Evolutionary conservation across 768 basidiomycete species (phyloP), one percentile per base, ranked within the genome.

Genomic region (Podaxis carcinomalis): DNA sequence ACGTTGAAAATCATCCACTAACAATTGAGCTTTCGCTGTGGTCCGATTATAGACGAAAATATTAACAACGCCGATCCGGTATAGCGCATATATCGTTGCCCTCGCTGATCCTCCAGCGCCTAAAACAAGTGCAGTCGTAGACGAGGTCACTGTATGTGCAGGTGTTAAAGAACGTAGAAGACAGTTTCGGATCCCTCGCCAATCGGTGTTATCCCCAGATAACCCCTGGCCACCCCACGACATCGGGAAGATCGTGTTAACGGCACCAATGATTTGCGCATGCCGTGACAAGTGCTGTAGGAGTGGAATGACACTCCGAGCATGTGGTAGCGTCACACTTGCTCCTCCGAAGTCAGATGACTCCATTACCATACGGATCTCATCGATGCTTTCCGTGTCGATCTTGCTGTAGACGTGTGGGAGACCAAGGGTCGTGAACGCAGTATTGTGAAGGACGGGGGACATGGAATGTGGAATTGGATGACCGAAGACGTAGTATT

Each of bases 251-350:
- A 93, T 79, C 39, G 89, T 92, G 72, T 93, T 92, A 64, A 93
- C 88, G 0, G 91, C 91, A 1, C 91, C 91, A 61, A 93, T 89
- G 2, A 80, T 73, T 58, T 77, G 72, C 6, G 89, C 90, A 50
- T 88, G 80, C 2, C 80, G 80, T 1, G 89, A 87, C 37, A 92
- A 69, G 19, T 70, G 70, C 64, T 89, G 84, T 50, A 93, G 77
- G n/a, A 83, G 71, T 0, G 84, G 79, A 37, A 92, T 88, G 65
- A 92, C 80, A 59, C 85, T 84, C 39, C 88, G 74, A 72, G 92
- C 91, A 77, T 87, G 83, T 9, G 91, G 91, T 62, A 92, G 90
- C 16, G 91, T 93, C 44, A 92, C 88, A 25, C 86, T 88, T n/a
- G 89, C 91, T 1, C 91, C 91, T 4, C 91, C 91, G 66, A 92